Percentiles rank a stretch among this genome's conserved stretches.
Evolutionary conservation across 306 rosid species (phyloP).

Genomic region (Rosa chinensis): DNA sequence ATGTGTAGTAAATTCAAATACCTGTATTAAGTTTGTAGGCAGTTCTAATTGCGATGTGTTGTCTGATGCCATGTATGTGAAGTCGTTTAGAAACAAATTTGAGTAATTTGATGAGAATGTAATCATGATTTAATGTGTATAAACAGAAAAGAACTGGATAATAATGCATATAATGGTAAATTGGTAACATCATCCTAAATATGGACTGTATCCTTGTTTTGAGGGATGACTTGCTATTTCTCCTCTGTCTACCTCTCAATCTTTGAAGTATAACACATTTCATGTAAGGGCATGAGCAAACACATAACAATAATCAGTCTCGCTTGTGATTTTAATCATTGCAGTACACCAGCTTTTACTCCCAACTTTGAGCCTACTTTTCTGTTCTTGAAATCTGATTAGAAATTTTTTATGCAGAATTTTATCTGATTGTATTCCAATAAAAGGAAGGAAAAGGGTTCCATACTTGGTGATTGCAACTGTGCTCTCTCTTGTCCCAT

Average conservation of each 20-base stretch:
- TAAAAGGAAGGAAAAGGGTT: slow-evolving; percentile 76
- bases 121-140: not conserved
- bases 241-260: not conserved
- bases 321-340: not conserved
- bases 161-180: not conserved
- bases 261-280: not conserved
- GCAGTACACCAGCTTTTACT: not conserved
- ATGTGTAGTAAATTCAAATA: not conserved
- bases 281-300: not conserved
- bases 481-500: slow-evolving; percentile 75
- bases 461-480: slow-evolving; percentile 79
- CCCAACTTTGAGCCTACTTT: not conserved
- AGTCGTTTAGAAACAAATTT: not conserved
- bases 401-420: slow-evolving; percentile 50
- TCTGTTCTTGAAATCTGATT: slow-evolving; percentile 30
- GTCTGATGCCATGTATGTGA: not conserved
- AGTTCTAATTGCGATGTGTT: not conserved
- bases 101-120: not conserved
- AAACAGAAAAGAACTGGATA: not conserved
- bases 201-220: not conserved
- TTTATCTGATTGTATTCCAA: slow-evolving; percentile 80
- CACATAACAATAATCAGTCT: not conserved
- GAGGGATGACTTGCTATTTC: not conserved
- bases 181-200: not conserved
- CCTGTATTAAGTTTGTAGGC: not conserved